Conservation (phyloP, 2,329 filamentous ascomycete genomes). For the Incumbomyces delicatus region DNA sequence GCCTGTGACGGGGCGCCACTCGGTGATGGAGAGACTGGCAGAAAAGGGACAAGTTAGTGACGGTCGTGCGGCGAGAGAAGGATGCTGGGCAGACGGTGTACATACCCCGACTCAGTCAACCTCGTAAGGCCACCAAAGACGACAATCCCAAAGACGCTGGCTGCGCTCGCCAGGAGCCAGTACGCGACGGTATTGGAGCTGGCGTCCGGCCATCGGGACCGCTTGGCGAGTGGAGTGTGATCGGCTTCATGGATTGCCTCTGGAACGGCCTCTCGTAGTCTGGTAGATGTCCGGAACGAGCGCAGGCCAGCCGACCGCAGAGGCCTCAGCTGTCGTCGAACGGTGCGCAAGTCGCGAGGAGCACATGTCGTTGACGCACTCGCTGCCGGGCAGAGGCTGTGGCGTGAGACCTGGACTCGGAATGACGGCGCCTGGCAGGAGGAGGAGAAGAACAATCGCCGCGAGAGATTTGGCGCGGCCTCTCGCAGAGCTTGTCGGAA, state of each 20-base stretch:
- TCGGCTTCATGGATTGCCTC: neutral
- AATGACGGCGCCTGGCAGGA: constrained; percentile 8
- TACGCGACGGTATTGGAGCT: constrained; percentile 72
- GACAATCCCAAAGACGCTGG: constrained; percentile 92
- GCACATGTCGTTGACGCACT: too few species aligned
- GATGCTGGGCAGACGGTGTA: too few species aligned
- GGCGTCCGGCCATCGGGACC: constrained; percentile 44
- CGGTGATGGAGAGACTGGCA: constrained; percentile 88
- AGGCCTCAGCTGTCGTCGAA: neutral
- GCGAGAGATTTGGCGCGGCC: constrained; percentile 16
- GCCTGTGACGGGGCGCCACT: constrained; percentile 96
- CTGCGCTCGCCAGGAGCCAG: constrained; percentile 86
- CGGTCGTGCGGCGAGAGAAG: neutral
- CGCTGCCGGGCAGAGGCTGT: too few species aligned
- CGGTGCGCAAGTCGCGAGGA: neutral
- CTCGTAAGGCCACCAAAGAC: constrained; percentile 88
- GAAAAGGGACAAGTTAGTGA: neutral
- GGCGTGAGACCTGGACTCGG: neutral
- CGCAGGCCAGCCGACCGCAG: neutral
- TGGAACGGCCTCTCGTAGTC: constrained; percentile 4
- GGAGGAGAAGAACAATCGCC: constrained; percentile 19
- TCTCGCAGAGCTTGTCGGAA: constrained; percentile 17
- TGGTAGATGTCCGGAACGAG: neutral
- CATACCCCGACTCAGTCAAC: constrained; percentile 92
- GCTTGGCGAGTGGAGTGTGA: too few species aligned